Evolutionary conservation across 768 basidiomycete genomes (phyloP).

Genomic region (Suillus placidus): DNA sequence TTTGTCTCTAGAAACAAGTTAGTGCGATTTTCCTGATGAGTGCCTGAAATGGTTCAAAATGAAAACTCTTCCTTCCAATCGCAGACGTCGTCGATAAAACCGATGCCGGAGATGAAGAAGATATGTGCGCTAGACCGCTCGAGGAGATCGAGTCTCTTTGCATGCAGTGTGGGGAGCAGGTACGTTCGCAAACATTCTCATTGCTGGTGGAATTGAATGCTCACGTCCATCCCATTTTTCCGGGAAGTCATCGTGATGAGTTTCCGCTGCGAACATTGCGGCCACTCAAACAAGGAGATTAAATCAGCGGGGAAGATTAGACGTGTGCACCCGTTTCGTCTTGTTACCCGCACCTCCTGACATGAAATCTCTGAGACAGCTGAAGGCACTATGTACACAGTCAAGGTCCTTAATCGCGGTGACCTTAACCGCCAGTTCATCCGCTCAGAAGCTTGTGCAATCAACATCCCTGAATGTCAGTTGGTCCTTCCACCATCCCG

Average conservation of each 20-base stretch:
- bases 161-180: conserved; percentile 93
- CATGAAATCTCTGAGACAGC: conserved; percentile 46
- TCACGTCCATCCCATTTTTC: conserved; percentile 96
- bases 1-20: too few species aligned
- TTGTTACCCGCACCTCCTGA: not conserved
- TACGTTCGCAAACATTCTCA: conserved; percentile 36
- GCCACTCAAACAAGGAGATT: conserved; percentile 87
- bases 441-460: conserved; percentile 80
- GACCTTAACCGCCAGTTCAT: conserved; percentile 95
- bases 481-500: conserved; percentile 87
- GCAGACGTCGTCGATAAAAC: conserved; percentile 53
- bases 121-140: conserved; percentile 55
- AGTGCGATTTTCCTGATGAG: too few species aligned
- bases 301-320: conserved; percentile 86
- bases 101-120: conserved; percentile 40
- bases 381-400: conserved; percentile 82
- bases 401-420: conserved; percentile 66
- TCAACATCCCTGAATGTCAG: conserved; percentile 84
- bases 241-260: conserved; percentile 94
- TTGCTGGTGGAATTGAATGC: conserved; percentile 17
- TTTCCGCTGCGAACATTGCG: conserved; percentile 95
- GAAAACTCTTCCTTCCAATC: too few species aligned
- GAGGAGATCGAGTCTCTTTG: conserved; percentile 91
- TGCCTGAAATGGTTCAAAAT: too few species aligned
- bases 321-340: conserved; percentile 51